Percentiles rank a stretch among this genome's conserved stretches.
Conservation (phyloP, 176 grass and related monocot species). For the Oropetium thomaeum region DNA sequence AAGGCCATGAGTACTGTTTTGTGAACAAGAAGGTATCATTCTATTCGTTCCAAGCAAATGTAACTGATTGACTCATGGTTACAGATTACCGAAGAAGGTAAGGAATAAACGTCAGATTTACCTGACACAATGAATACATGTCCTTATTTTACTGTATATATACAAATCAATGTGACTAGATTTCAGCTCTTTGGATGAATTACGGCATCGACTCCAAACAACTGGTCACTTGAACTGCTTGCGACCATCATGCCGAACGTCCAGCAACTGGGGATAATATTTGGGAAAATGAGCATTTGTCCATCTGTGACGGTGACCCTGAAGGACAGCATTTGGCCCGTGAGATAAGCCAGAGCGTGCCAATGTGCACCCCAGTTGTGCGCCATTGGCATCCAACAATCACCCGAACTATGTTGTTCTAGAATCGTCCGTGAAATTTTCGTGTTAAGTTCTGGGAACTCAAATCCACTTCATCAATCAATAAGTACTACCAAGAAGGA, state of each 20-base stretch:
- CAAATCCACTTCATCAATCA: too few species aligned
- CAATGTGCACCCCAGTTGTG: conserved; percentile 47
- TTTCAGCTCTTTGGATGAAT: background rate
- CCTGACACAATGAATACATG: background rate
- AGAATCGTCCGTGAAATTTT: too few species aligned
- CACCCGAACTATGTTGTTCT: background rate
- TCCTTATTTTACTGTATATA: background rate
- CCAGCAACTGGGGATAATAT: conserved; percentile 34
- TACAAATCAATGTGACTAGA: background rate
- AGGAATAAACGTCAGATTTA: background rate
- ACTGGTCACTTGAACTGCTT: conserved; percentile 42
- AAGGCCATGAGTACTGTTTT: too few species aligned
- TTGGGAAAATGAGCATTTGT: conserved; percentile 17
- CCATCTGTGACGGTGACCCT: conserved; percentile 14
- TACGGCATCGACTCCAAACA: background rate
- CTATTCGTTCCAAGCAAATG: background rate
- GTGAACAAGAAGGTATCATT: background rate
- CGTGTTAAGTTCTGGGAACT: too few species aligned
- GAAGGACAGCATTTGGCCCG: conserved; percentile 24
- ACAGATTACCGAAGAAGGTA: background rate
- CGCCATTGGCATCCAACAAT: conserved; percentile 24
- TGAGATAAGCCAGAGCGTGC: conserved; percentile 29
- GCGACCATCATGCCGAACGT: conserved; percentile 33
- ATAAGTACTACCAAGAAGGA: too few species aligned
- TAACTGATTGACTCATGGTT: background rate